Evolutionary conservation across 2,329 filamentous ascomycete genomes (phyloP).

Genomic region (Hymenotorrendiella dingleyae): DNA sequence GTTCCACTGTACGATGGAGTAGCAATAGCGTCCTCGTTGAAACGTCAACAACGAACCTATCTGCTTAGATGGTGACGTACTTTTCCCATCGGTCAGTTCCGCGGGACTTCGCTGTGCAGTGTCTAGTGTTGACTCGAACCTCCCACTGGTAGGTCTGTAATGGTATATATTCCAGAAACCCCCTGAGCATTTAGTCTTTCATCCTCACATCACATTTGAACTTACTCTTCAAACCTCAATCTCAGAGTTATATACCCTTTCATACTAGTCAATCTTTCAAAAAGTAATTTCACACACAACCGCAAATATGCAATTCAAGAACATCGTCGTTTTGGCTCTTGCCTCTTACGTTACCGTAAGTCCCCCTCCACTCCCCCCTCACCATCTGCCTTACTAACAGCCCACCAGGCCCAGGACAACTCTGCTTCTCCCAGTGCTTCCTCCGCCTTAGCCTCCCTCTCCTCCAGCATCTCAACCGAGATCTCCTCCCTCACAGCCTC

Average conservation of each 20-base stretch:
- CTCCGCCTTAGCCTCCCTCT: conserved; percentile 3
- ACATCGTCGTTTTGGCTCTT: conserved; percentile 22
- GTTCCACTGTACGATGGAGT: too few relatives aligned
- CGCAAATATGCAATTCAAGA: conserved; percentile 28
- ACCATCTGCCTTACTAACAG: neutral
- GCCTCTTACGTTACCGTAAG: conserved; percentile 19
- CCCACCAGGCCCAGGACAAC: conserved; percentile 17
- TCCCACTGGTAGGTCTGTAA: too few relatives aligned
- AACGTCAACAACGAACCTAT: too few relatives aligned
- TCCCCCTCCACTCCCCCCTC: neutral
- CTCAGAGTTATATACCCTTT: neutral
- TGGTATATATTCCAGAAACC: too few relatives aligned
- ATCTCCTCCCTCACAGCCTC: conserved; percentile 7
- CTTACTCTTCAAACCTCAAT: neutral
- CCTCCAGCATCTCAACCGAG: conserved; percentile 7
- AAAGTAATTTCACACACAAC: neutral
- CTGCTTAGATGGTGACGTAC: too few relatives aligned
- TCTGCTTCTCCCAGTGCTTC: neutral
- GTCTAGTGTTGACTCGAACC: too few relatives aligned
- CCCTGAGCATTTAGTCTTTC: too few relatives aligned
- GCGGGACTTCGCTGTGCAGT: too few relatives aligned
- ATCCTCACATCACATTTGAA: too few relatives aligned
- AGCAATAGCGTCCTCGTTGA: too few relatives aligned
- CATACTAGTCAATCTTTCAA: neutral
- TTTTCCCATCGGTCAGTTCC: too few relatives aligned